Percentiles rank a stretch among this genome's conserved stretches.
Conservation (phyloP, 257 asterid genomes). For the Oldenlandia corymbosa region DNA sequence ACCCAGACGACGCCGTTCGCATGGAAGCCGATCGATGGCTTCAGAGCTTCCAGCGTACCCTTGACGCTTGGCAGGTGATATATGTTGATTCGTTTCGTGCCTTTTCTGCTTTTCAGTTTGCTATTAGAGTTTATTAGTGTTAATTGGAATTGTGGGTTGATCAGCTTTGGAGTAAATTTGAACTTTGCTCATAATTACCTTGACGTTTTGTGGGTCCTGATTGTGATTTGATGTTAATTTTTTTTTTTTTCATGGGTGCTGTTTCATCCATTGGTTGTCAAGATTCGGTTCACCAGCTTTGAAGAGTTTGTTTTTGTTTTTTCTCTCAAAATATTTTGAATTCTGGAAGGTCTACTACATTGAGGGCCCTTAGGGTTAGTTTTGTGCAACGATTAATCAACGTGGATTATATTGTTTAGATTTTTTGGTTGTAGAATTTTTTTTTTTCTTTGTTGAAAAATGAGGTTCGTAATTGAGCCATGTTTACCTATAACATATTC, state of each 20-base stretch:
- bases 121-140: not conserved
- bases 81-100: not conserved
- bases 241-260: not conserved
- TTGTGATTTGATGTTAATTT: not conserved
- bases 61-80: conserved; percentile 96
- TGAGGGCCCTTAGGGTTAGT: not conserved
- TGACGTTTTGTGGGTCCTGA: no score
- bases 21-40: conserved; percentile 99
- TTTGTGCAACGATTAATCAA: not conserved
- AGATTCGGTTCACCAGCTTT: not conserved
- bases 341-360: not conserved
- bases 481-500: no score
- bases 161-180: not conserved
- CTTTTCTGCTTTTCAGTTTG: not conserved
- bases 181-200: not conserved
- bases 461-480: not conserved
- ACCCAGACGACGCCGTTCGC: conserved; percentile 89
- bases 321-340: not conserved
- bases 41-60: conserved; percentile 86
- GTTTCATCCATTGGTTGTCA: no score
- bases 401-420: not conserved
- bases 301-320: not conserved
- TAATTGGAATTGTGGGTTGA: conserved; percentile 2
- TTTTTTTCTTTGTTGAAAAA: not conserved
- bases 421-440: not conserved